Percentiles rank a stretch among this genome's conserved stretches.
Evolutionary conservation across 2,329 filamentous ascomycete genomes (phyloP).

Genomic region (Penicillium thymicola): DNA sequence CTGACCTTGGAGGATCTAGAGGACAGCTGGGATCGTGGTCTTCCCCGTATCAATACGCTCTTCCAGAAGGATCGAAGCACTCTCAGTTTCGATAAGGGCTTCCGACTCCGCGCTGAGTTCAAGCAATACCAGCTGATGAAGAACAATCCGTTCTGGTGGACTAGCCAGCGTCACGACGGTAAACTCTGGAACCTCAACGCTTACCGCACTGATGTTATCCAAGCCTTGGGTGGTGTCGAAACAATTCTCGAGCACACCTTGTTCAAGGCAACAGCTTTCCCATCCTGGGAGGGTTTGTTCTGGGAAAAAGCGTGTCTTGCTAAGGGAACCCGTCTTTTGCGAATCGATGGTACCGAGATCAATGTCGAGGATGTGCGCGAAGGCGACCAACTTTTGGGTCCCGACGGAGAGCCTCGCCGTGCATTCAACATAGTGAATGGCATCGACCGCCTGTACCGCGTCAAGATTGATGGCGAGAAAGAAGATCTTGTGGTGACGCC

Average conservation of each 20-base stretch:
- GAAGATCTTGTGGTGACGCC: slow-evolving; percentile 52
- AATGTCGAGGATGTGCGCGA: slow-evolving; percentile 51
- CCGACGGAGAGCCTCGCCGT: slow-evolving; percentile 47
- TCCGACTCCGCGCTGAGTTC: slow-evolving; percentile 92
- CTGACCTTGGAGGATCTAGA: slow-evolving; percentile 94
- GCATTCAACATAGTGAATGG: slow-evolving; percentile 52
- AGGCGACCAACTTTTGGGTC: slow-evolving; percentile 50
- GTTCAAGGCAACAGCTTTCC: slow-evolving; percentile 95
- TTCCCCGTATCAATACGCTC: slow-evolving; percentile 95
- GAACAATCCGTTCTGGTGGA: slow-evolving; percentile 99
- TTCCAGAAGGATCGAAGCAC: slow-evolving; percentile 99
- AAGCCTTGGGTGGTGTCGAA: slow-evolving; percentile 92
- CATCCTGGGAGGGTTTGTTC: slow-evolving; percentile 94
- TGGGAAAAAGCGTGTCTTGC: slow-evolving; percentile 65
- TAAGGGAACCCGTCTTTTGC: slow-evolving; percentile 45
- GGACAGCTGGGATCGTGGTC: slow-evolving; percentile 95
- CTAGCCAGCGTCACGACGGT: slow-evolving; percentile 91
- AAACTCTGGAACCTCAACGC: slow-evolving; percentile 97
- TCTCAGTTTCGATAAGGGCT: slow-evolving; percentile 96
- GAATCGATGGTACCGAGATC: slow-evolving; percentile 45
- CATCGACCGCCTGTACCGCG: slow-evolving; percentile 49
- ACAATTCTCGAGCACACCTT: slow-evolving; percentile 95
- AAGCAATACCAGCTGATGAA: slow-evolving; percentile 99
- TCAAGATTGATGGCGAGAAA: slow-evolving; percentile 41
- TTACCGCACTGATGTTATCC: slow-evolving; percentile 94